Percentiles rank a stretch among this genome's conserved stretches.
Evolutionary conservation across 2,329 filamentous ascomycete species (phyloP).

Genomic region (Epichloe typhina): DNA sequence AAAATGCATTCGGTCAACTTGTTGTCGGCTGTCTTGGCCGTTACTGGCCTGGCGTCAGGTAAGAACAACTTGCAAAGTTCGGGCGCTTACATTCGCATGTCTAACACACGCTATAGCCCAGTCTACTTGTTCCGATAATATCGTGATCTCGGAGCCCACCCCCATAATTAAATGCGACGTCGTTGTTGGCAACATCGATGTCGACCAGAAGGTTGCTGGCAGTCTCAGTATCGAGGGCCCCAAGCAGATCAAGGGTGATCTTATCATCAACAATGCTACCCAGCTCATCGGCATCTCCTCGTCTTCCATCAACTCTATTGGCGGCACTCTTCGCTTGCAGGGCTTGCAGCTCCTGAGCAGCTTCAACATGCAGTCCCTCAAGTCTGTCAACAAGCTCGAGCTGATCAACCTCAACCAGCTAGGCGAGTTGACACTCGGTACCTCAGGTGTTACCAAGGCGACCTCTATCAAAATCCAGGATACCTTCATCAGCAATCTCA

Average conservation of each 20-base stretch:
- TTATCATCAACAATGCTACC: conserved; percentile 47
- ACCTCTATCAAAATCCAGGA: conserved; percentile 64
- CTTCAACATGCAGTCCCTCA: conserved; percentile 54
- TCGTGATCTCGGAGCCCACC: conserved; percentile 52
- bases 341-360: conserved; percentile 55
- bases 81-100: neutral
- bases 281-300: conserved; percentile 49
- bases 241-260: conserved; percentile 40
- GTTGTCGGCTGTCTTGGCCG: conserved; percentile 31
- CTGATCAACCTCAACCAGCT: conserved; percentile 59
- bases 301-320: conserved; percentile 49
- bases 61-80: conserved; percentile 10
- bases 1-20: conserved; percentile 33
- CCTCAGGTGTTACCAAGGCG: conserved; percentile 50
- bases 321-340: conserved; percentile 54
- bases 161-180: conserved; percentile 53
- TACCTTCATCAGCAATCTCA: conserved; percentile 66
- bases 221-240: conserved; percentile 49
- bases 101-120: conserved; percentile 11
- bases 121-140: conserved; percentile 32
- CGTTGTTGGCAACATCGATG: conserved; percentile 53
- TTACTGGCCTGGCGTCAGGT: conserved; percentile 31
- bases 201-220: conserved; percentile 42
- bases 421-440: conserved; percentile 35
- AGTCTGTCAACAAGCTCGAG: conserved; percentile 50